Percentiles rank a stretch among this genome's conserved stretches.
Conservation (phyloP, 345 rosid genomes). For the Moricandia arvensis region DNA sequence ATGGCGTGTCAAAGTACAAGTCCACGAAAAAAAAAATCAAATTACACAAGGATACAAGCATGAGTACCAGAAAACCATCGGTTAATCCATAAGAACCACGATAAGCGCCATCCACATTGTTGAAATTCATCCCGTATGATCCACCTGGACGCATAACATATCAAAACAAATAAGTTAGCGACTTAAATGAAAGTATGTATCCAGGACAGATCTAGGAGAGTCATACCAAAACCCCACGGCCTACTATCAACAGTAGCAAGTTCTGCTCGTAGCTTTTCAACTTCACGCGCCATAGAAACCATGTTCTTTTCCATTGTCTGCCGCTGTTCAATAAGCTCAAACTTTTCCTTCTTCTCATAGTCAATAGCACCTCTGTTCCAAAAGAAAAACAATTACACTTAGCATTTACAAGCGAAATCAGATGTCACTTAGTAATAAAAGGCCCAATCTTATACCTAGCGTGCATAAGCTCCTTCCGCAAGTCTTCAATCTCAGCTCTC, state of each 20-base stretch:
- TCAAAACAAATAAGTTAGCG: neutral
- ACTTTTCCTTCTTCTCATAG: conserved; percentile 89
- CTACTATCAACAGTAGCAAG: conserved; percentile 61
- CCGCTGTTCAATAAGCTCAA: conserved; percentile 89
- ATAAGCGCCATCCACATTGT: conserved; percentile 50
- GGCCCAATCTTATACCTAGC: conserved; percentile 53
- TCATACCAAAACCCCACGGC: conserved; percentile 70
- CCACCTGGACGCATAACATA: conserved; percentile 51
- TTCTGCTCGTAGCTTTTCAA: conserved; percentile 90
- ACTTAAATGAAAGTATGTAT: neutral
- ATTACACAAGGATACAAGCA: conserved; percentile 14
- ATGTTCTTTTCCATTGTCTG: conserved; percentile 90
- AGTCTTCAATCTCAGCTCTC: conserved; percentile 62
- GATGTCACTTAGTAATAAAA: too few species aligned
- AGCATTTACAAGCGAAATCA: neutral
- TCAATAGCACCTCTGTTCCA: conserved; percentile 66
- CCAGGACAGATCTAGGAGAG: conserved; percentile 13
- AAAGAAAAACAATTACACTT: neutral
- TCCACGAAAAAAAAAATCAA: conserved; percentile 15
- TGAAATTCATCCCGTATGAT: conserved; percentile 64
- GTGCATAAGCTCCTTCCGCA: conserved; percentile 88
- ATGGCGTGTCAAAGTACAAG: conserved; percentile 14
- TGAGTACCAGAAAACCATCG: conserved; percentile 63
- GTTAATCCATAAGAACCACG: conserved; percentile 67
- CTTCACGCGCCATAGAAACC: conserved; percentile 98